phyloP scores from a whole-genome alignment of 2,329 filamentous ascomycete genomes.

The Didymella keratinophila region DNA sequence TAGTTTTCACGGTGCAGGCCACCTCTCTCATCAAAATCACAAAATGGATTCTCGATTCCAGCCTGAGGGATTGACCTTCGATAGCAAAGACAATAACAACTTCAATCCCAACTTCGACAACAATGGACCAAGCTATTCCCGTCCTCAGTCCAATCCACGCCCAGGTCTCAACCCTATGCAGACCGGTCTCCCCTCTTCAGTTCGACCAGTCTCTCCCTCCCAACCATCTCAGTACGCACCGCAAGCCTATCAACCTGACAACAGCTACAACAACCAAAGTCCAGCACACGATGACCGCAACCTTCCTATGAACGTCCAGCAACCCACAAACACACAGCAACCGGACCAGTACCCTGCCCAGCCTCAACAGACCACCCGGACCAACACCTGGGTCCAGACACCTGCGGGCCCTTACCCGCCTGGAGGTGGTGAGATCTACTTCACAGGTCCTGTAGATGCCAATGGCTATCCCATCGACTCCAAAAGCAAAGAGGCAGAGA shows the following conservation, averaged over 20 bases:
- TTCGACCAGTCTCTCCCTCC: slow-evolving; percentile 26
- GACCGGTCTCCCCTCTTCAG: slow-evolving; percentile 22
- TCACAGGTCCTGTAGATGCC: slow-evolving; percentile 30
- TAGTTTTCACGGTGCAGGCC: slow-evolving; percentile 42
- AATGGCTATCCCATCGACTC: slow-evolving; percentile 40
- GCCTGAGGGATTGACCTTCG: slow-evolving; percentile 37
- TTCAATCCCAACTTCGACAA: slow-evolving; percentile 35
- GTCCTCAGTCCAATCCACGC: slow-evolving; percentile 23
- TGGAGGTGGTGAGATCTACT: slow-evolving; percentile 28
- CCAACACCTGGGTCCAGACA: slow-evolving; percentile 43
- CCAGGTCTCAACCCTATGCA: slow-evolving; percentile 26
- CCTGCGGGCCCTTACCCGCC: slow-evolving; percentile 32
- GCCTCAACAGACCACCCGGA: slow-evolving; percentile 37
- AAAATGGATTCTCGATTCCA: slow-evolving; percentile 44
- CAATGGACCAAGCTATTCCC: slow-evolving; percentile 22
- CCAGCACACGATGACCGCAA: slow-evolving; percentile 17
- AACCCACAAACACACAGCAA: slow-evolving; percentile 19
- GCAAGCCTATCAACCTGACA: slow-evolving; percentile 18
- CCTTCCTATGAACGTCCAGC: slow-evolving; percentile 21
- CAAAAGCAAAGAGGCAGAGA: slow-evolving; percentile 34
- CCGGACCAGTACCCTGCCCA: slow-evolving; percentile 20
- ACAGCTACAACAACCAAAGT: slow-evolving; percentile 11
- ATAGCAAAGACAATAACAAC: slow-evolving; percentile 30
- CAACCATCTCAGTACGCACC: slow-evolving; percentile 27
- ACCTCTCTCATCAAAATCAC: slow-evolving; percentile 35